A percentile compares a stretch with the other conserved stretches of the same genome.
Conservation (phyloP, 805 yeast genomes). For the Blastobotrys muscicola region DNA sequence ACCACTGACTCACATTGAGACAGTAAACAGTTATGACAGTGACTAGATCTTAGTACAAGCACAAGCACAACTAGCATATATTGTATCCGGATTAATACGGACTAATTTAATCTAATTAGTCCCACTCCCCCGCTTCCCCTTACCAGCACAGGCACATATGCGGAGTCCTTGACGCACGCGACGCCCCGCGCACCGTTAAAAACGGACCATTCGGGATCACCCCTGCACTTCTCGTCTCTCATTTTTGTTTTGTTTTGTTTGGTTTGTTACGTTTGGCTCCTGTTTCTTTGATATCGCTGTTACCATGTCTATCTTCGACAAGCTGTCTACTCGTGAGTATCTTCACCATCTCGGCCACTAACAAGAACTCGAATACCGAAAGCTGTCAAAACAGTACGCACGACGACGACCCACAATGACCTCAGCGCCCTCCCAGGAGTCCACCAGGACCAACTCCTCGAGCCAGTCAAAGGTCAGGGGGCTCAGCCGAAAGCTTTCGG, state of each 20-base stretch:
- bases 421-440: neutral
- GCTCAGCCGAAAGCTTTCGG: neutral
- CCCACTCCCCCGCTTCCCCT: too few species aligned
- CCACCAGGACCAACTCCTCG: neutral
- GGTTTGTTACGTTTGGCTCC: neutral
- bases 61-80: too few species aligned
- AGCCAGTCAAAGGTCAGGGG: neutral
- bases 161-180: too few species aligned
- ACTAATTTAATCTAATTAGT: too few species aligned
- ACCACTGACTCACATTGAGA: too few species aligned
- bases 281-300: neutral
- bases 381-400: conserved; percentile 12
- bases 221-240: neutral
- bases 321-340: conserved; percentile 8
- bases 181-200: too few species aligned
- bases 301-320: conserved; percentile 8
- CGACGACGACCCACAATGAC: conserved; percentile 8
- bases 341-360: neutral
- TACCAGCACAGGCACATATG: too few species aligned
- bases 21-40: too few species aligned
- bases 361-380: conserved; percentile 13
- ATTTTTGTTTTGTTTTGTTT: neutral
- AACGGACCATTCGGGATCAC: too few species aligned
- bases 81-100: too few species aligned
- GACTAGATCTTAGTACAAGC: too few species aligned